Evolutionary conservation across 176 grass and related monocot genomes (phyloP).

Genomic region (Rhynchospora pubera): DNA sequence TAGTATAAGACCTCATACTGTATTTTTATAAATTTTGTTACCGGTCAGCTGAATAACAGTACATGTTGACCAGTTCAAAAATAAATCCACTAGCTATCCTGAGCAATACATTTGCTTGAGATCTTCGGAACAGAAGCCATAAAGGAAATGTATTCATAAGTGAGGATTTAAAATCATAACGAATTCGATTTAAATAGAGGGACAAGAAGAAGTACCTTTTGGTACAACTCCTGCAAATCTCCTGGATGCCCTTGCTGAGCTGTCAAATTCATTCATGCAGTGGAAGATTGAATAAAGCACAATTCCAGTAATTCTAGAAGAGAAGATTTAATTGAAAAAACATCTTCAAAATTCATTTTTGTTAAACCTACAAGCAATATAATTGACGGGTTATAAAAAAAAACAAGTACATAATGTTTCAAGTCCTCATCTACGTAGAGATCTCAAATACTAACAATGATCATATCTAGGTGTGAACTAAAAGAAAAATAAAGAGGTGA

Average conservation of each 20-base stretch:
- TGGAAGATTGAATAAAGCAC: neutral
- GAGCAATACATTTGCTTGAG: neutral
- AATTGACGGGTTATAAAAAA: too few species aligned
- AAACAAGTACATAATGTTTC: neutral
- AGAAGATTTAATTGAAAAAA: neutral
- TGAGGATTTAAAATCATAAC: too few species aligned
- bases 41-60: neutral
- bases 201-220: slow-evolving; percentile 38
- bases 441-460: neutral
- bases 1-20: too few species aligned
- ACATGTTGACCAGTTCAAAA: neutral
- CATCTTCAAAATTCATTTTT: too few species aligned
- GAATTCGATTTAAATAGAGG: slow-evolving; percentile 11
- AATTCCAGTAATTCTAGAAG: neutral
- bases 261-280: slow-evolving; percentile 49
- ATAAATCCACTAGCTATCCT: neutral
- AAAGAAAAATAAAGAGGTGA: too few species aligned
- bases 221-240: slow-evolving; percentile 55
- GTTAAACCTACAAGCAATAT: neutral
- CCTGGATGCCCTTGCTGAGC: slow-evolving; percentile 47
- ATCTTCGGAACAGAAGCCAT: neutral
- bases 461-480: neutral
- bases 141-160: slow-evolving; percentile 1
- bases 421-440: neutral
- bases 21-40: too few species aligned